phyloP scores from a whole-genome alignment of 2,329 filamentous ascomycete species.

The Talaromyces atroroseus region DNA sequence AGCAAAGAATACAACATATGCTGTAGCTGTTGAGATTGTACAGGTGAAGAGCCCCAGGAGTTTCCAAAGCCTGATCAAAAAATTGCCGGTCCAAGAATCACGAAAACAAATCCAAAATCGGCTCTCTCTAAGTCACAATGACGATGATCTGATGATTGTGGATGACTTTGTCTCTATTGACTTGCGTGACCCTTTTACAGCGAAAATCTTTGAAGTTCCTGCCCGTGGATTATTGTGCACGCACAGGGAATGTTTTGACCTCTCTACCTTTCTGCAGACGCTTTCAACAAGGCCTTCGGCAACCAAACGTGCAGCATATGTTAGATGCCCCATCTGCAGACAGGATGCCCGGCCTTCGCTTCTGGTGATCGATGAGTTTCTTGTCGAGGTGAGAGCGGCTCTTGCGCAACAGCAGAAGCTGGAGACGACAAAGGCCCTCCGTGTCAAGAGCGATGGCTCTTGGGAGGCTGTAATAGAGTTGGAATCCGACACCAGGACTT shows the following conservation, averaged over 20 bases:
- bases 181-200: constrained; percentile 62
- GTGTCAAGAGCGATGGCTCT: constrained; percentile 57
- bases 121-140: constrained; percentile 36
- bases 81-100: constrained; percentile 46
- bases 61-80: constrained; percentile 36
- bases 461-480: constrained; percentile 54
- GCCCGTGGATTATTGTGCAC: constrained; percentile 64
- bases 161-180: constrained; percentile 56
- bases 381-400: constrained; percentile 55
- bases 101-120: constrained; percentile 53
- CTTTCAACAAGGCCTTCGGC: constrained; percentile 44
- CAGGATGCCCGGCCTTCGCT: constrained; percentile 68
- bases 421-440: constrained; percentile 54
- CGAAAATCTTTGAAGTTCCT: constrained; percentile 61
- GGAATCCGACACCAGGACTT: constrained; percentile 14
- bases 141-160: constrained; percentile 60
- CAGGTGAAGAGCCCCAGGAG: constrained; percentile 44
- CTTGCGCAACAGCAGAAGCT: constrained; percentile 49
- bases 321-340: constrained; percentile 71
- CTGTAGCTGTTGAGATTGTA: constrained; percentile 66
- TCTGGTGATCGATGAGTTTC: constrained; percentile 69
- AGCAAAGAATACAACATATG: constrained; percentile 40
- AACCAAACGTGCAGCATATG: constrained; percentile 53
- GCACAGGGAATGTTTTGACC: constrained; percentile 86
- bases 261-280: constrained; percentile 71